Conservation (phyloP, 495 filamentous ascomycete species). For the Aspergillus carlsbadensis region DNA sequence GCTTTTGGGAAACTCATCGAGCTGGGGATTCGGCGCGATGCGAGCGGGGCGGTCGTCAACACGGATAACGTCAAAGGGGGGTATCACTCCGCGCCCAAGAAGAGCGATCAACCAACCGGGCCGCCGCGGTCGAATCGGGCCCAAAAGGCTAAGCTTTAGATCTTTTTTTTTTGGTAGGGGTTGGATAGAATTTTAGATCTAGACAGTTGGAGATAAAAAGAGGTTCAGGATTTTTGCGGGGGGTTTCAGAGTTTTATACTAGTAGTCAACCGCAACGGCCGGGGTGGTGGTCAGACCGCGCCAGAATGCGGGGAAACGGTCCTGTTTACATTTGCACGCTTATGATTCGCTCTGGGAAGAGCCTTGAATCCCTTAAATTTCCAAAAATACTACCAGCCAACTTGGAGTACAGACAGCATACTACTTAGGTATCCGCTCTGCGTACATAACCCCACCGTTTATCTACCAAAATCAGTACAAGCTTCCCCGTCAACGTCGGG, state of each 20-base stretch:
- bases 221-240: not conserved
- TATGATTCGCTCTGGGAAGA: no score
- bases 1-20: constrained; percentile 64
- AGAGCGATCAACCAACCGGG: constrained; percentile 47
- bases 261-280: no score
- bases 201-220: not conserved
- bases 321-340: no score
- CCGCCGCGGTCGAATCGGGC: constrained; percentile 21
- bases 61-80: constrained; percentile 53
- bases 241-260: not conserved
- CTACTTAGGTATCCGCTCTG: no score
- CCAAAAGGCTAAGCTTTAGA: constrained; percentile 30
- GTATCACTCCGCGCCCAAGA: constrained; percentile 59
- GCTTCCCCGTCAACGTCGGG: no score
- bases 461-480: no score
- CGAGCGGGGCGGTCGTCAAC: constrained; percentile 47
- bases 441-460: no score
- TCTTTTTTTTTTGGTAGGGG: not conserved
- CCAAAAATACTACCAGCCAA: no score
- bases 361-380: no score
- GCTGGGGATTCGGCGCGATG: constrained; percentile 57
- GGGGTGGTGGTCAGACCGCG: constrained; percentile 6
- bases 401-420: no score
- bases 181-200: not conserved
- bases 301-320: constrained; percentile 7